These are phyloP conservation scores for Haplosporangium sp. DNA, from an alignment of 371 early-diverging fungal species.

Conservation along the genomic window DNA sequence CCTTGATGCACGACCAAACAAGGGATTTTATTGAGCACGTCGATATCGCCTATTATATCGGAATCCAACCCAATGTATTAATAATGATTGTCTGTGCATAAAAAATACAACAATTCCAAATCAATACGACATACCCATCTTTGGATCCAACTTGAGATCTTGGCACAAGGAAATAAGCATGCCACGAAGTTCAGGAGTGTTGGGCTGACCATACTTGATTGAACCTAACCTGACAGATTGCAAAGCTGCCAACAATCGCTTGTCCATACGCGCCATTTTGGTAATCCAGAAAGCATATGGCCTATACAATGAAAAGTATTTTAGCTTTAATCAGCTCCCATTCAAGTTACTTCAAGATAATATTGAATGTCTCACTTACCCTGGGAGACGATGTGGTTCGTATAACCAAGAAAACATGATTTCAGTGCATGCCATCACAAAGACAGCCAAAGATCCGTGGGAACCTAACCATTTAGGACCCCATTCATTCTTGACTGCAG, in stretches of 20 bases:
- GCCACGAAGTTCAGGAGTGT: slow-evolving; percentile 28
- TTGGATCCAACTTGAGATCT: slow-evolving; percentile 33
- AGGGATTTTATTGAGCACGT: slow-evolving; percentile 14
- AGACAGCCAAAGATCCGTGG: slow-evolving; percentile 67
- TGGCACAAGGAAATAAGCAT: slow-evolving; percentile 33
- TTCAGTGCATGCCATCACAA: slow-evolving; percentile 68
- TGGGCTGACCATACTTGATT: slow-evolving; percentile 56
- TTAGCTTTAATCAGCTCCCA: no score
- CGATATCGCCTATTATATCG: slow-evolving; percentile 33
- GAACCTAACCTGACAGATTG: slow-evolving; percentile 59
- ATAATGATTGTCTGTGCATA: not conserved
- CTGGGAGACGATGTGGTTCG: slow-evolving; percentile 65
- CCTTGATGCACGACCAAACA: slow-evolving; percentile 50
- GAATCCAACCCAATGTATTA: not conserved
- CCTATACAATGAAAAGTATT: slow-evolving; percentile 24
- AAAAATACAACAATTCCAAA: not conserved
- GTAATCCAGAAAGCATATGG: slow-evolving; percentile 74
- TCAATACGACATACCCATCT: slow-evolving; percentile 17
- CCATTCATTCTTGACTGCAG: slow-evolving; percentile 57
- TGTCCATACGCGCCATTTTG: slow-evolving; percentile 72
- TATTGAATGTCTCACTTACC: slow-evolving; percentile 48
- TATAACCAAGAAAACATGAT: slow-evolving; percentile 77
- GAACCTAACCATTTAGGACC: slow-evolving; percentile 62
- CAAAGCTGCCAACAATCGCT: slow-evolving; percentile 61
- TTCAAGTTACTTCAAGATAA: no score